Percentiles rank a stretch among this genome's conserved stretches.
These are phyloP conservation scores for Heracleum sosnowskyi DNA, from an alignment of 129 eudicot genomes.

Conservation along the genomic window DNA sequence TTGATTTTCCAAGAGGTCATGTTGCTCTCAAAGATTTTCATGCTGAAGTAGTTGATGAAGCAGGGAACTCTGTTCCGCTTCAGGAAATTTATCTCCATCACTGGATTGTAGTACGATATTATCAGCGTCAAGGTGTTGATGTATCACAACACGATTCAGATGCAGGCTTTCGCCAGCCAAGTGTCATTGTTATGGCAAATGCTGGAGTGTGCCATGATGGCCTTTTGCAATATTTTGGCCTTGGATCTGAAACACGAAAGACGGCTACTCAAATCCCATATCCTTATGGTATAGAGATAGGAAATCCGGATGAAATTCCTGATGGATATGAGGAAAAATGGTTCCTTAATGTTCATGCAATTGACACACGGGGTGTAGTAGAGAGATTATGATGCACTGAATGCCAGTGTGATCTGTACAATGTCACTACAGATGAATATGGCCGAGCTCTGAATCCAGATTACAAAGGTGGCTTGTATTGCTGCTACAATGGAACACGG, in stretches of 20 bases:
- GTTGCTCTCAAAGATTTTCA: constrained; percentile 46
- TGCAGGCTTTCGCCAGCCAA: constrained; percentile 28
- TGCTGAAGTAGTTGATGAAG: constrained; percentile 69
- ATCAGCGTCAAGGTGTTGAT: constrained; percentile 28
- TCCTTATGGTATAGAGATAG: constrained; percentile 83
- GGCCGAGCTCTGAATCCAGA: constrained; percentile 35
- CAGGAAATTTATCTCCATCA: constrained; percentile 68
- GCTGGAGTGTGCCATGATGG: constrained; percentile 42
- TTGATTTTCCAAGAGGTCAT: constrained; percentile 62
- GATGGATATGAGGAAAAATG: constrained; percentile 4
- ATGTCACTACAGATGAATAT: constrained; percentile 41
- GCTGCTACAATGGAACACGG: constrained; percentile 61
- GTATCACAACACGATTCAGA: constrained; percentile 7
- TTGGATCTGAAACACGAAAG: constrained; percentile 75
- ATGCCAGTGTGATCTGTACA: constrained; percentile 68
- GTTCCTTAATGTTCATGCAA: constrained; percentile 9
- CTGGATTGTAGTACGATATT: constrained; percentile 46
- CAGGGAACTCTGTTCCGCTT: constrained; percentile 50
- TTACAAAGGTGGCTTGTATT: constrained; percentile 61
- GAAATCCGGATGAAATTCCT: constrained; percentile 16
- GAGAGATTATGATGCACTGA: constrained; percentile 12
- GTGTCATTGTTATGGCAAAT: constrained; percentile 32
- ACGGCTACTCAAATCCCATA: constrained; percentile 60
- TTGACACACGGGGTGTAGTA: constrained; percentile 7
- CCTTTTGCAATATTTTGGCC: constrained; percentile 57